A percentile compares a stretch with the other conserved stretches of the same genome.
Evolutionary conservation across 2,329 filamentous ascomycete genomes (phyloP).

Genomic region (Coniochaeta ligniaria): DNA sequence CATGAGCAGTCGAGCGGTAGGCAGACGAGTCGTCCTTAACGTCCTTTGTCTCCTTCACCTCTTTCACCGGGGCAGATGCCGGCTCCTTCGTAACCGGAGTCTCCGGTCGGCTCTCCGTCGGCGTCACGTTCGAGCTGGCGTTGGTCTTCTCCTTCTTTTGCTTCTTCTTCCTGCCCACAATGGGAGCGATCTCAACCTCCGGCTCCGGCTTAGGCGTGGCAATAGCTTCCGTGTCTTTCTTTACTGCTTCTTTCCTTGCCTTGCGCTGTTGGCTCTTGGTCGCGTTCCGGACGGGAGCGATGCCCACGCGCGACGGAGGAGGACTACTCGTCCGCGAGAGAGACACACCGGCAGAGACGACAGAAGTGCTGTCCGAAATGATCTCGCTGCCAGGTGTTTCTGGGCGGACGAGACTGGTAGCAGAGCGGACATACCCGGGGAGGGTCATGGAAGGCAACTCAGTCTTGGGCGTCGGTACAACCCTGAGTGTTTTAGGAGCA

Average conservation of each 20-base stretch:
- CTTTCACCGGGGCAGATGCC: constrained; percentile 11
- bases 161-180: constrained; percentile 78
- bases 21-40: constrained; percentile 17
- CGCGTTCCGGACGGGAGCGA: constrained; percentile 59
- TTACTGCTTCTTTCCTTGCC: constrained; percentile 60
- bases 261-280: constrained; percentile 78
- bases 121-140: constrained; percentile 14
- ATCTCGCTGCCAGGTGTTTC: constrained; percentile 67
- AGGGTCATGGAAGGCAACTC: constrained; percentile 30
- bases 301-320: constrained; percentile 58
- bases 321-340: constrained; percentile 65
- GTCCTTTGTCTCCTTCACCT: constrained; percentile 13
- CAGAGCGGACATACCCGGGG: background rate
- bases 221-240: constrained; percentile 53
- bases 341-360: constrained; percentile 64
- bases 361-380: constrained; percentile 69
- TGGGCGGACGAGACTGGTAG: constrained; percentile 35
- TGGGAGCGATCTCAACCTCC: constrained; percentile 57
- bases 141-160: constrained; percentile 64
- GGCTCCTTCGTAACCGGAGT: constrained; percentile 9
- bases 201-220: constrained; percentile 41
- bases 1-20: constrained; percentile 17
- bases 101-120: constrained; percentile 16
- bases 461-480: constrained; percentile 59
- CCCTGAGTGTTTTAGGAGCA: constrained; percentile 59